Base-by-base conservation (phyloP, 192 early-diverging fungal genomes). In the Backusella parvicylindrica region DNA sequence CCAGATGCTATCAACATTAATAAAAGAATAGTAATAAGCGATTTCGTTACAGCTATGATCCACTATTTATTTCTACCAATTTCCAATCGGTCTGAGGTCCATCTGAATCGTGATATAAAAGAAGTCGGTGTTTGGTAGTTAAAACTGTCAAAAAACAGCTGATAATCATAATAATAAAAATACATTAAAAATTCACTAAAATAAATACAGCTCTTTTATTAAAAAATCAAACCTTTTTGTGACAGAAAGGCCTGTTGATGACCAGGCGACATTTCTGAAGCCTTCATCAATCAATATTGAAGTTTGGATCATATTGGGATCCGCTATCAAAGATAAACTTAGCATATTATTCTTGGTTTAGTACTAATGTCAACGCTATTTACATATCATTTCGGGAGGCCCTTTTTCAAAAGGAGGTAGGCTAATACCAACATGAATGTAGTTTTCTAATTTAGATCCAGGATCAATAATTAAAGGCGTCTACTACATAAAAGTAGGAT, bases 61-160 rank as follows among this genome's bases (percentile, higher is more conserved):
- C 7, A 13, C 38, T 40, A 9, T 33, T 8, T 18, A 1, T 11
- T 23, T 36, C 33, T 35, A 68, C 32, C 66, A 68, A 36, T 68
- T 68, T 33, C 66, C 66, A 68, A 38, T 68, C 66, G 11, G 31
- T 18, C 5, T 33, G 66, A 36, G 32, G n/a, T 68, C 36, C 36
- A 38, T 33, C 32, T 37, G 66, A 68, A 21, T 36, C 21, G 37
- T 68, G 66, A 68, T 68, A 68, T 35, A 68, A 37, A 38, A 68
- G 66, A 21, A 68, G n/a, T 26, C 66, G 9, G n/a, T 68, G 66
- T 21, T 68, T 68, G 18, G 66, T 68, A 1, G 66, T 68, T 8
- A 68, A 21, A 37, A 68, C 66, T n/a, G 32, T 23, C 36, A 68
- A 68, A 68, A 68, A 23, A 13, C 66, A 68, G 21, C 66, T 60